Evolutionary conservation across 2,329 filamentous ascomycete species (phyloP).

Genomic region (Diaporthe australafricana): DNA sequence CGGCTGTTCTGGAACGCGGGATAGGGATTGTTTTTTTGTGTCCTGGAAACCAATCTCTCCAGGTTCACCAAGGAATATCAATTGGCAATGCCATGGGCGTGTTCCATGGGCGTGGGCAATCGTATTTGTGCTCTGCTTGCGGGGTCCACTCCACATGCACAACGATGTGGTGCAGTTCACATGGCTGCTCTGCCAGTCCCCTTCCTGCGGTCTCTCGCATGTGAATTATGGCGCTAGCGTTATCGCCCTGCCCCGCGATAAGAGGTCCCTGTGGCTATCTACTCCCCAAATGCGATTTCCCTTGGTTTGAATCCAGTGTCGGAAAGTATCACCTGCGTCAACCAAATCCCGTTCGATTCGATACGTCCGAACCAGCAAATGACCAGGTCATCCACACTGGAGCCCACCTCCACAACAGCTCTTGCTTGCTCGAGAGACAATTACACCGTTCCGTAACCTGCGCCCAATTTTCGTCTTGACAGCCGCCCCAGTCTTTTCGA

Average conservation of each 20-base stretch:
- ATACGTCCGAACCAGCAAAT: too few species aligned
- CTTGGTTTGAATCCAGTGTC: neutral
- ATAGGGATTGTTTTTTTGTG: too few species aligned
- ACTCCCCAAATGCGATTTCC: constrained; percentile 4
- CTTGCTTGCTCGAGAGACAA: neutral
- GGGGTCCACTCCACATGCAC: neutral
- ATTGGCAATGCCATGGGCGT: too few species aligned
- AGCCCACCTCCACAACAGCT: neutral
- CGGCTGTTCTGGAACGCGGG: too few species aligned
- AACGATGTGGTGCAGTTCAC: constrained; percentile 11
- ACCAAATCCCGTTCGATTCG: too few species aligned
- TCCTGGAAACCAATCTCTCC: too few species aligned
- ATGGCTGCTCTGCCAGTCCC: neutral
- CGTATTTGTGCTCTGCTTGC: neutral
- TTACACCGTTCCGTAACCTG: neutral
- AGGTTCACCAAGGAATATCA: too few species aligned
- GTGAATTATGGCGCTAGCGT: constrained; percentile 26
- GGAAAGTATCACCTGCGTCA: neutral
- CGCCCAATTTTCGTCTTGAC: too few species aligned
- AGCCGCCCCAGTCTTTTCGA: neutral
- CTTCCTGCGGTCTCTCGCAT: constrained; percentile 9
- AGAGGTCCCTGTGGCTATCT: neutral
- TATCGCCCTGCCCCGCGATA: constrained; percentile 1
- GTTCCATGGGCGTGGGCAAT: neutral
- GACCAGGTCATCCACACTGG: neutral